A percentile compares a stretch with the other conserved stretches of the same genome.
Evolutionary conservation across 345 rosid genomes (phyloP).

Genomic region (Acer yangbiense): DNA sequence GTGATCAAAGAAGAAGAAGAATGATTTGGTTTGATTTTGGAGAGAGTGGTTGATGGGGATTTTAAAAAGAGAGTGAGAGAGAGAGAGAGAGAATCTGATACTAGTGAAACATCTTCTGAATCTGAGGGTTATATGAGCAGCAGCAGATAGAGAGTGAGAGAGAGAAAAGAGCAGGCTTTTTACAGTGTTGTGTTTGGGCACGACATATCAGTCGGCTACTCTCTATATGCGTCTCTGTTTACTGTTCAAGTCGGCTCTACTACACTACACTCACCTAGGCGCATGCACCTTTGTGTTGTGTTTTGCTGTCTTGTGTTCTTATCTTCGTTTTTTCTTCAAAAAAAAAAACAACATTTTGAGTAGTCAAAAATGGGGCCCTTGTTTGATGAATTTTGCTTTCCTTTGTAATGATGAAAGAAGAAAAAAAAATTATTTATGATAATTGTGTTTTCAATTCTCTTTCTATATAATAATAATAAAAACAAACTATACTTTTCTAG

Average conservation of each 20-base stretch:
- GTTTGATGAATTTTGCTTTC: not conserved
- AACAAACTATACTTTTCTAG: not conserved
- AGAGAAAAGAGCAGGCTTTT: conserved; percentile 44
- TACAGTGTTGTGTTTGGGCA: conserved; percentile 49
- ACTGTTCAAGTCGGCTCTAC: conserved; percentile 26
- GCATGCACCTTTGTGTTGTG: not conserved
- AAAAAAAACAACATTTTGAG: not conserved
- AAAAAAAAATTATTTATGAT: not conserved
- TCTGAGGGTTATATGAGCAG: conserved; percentile 43
- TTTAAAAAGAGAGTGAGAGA: conserved; percentile 28
- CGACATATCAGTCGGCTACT: conserved; percentile 57
- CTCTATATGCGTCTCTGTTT: not conserved
- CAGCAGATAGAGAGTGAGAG: conserved; percentile 29
- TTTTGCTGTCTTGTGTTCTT: too few species aligned
- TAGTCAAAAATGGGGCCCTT: conserved; percentile 10
- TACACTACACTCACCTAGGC: conserved; percentile 22
- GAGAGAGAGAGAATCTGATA: conserved; percentile 29
- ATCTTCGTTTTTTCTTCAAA: too few species aligned
- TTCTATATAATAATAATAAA: not conserved
- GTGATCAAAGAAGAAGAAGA: not conserved
- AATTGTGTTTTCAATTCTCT: not conserved
- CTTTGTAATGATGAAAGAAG: not conserved
- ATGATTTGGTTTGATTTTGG: not conserved
- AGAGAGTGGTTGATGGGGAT: not conserved
- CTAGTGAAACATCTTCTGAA: conserved; percentile 33